Conservation (phyloP, 768 basidiomycete genomes). For the Podaxis sp. region DNA sequence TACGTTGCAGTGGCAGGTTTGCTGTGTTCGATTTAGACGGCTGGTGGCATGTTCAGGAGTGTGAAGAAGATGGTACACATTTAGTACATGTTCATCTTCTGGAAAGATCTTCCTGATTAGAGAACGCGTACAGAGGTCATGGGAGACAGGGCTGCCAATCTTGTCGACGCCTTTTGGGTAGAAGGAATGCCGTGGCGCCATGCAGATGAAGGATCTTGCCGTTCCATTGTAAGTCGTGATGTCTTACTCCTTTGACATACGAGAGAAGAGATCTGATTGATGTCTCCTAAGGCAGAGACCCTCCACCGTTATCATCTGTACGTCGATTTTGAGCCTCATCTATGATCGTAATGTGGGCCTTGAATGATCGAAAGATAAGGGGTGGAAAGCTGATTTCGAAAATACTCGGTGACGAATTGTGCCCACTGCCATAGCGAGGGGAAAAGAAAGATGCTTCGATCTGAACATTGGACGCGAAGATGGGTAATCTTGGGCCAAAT, state of each 20-base stretch:
- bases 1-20: not conserved
- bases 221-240: not conserved
- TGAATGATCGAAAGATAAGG: not conserved
- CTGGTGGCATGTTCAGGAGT: not conserved
- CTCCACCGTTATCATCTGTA: not conserved
- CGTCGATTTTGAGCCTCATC: not conserved
- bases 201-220: constrained; percentile 7
- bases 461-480: not conserved
- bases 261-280: not conserved
- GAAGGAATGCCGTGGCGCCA: not conserved
- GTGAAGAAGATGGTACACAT: not conserved
- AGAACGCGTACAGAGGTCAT: constrained; percentile 7
- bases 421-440: not conserved
- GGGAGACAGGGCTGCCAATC: constrained; percentile 3
- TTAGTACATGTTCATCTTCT: not conserved
- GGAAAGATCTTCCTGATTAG: constrained; percentile 11
- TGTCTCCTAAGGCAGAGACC: not conserved
- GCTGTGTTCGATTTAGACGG: not conserved
- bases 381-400: not conserved
- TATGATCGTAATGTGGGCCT: not conserved
- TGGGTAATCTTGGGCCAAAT: not conserved
- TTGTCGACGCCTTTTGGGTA: not conserved
- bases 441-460: not conserved
- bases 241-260: not conserved
- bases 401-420: not conserved